Conservation (phyloP, 305 asterid species). For the Fraxinus ornus region DNA sequence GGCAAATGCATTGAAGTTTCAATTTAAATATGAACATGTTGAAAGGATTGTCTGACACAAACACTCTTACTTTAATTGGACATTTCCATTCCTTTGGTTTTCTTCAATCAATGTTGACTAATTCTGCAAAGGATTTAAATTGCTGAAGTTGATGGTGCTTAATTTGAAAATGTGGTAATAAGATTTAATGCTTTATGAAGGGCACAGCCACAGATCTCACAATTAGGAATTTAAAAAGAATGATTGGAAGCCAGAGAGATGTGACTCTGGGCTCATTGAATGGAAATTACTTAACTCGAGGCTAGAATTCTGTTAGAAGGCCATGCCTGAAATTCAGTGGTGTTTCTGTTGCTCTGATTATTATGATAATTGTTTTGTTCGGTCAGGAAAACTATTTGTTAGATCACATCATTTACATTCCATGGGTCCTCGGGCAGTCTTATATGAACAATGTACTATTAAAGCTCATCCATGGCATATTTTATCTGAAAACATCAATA, state of each 20-base stretch:
- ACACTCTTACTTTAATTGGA: background rate
- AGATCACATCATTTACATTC: background rate
- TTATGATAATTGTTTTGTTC: conserved; percentile 7
- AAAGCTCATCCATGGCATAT: background rate
- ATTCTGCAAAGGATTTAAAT: background rate
- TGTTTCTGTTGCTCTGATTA: conserved; percentile 9
- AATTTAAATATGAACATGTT: background rate
- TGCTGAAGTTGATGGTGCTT: conserved; percentile 9
- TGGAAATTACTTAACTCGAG: background rate
- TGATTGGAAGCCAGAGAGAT: background rate
- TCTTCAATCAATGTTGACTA: background rate
- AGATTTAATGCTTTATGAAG: background rate
- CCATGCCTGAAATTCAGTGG: background rate
- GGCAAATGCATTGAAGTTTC: background rate
- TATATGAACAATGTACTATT: background rate
- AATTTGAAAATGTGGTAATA: background rate
- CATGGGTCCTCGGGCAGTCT: conserved; percentile 2
- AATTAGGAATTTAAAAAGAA: background rate
- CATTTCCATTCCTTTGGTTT: background rate
- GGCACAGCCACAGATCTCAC: background rate
- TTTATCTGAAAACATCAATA: background rate
- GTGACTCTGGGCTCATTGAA: background rate
- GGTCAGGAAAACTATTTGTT: background rate
- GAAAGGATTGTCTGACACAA: background rate
- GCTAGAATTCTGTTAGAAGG: background rate